Percentiles rank a stretch among this genome's conserved stretches.
phyloP scores from a whole-genome alignment of 1,284 basidiomycete species.

The Melampsora larici-populina region DNA sequence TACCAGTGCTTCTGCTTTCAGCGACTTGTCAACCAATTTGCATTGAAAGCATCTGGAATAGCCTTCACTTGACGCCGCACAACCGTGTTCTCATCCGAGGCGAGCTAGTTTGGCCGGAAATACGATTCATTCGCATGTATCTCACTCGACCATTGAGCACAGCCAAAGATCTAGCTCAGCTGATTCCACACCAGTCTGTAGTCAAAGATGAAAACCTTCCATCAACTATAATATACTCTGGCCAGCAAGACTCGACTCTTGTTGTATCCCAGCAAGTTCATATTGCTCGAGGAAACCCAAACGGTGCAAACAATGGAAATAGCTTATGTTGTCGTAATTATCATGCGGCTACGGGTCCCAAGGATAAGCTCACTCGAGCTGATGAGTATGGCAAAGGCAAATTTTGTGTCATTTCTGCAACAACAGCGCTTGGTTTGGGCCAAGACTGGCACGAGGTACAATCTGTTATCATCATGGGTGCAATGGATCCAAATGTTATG shows the following conservation, averaged over 20 bases:
- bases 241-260: neutral
- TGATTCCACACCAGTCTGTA: no score
- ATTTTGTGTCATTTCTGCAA: neutral
- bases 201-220: neutral
- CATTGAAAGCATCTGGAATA: neutral
- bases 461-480: neutral
- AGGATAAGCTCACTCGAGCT: neutral
- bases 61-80: neutral
- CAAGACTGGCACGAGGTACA: slow-evolving; percentile 1
- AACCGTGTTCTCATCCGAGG: neutral
- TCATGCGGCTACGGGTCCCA: slow-evolving; percentile 3
- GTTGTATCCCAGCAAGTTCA: neutral
- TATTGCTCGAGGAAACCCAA: neutral
- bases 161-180: no score
- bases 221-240: slow-evolving; percentile 12
- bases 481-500: neutral
- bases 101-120: neutral
- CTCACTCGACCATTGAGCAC: no score
- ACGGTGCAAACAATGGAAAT: neutral
- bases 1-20: no score
- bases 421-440: slow-evolving; percentile 2
- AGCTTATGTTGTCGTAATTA: neutral
- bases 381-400: neutral
- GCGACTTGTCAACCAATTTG: no score
- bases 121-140: neutral